Percentiles rank a stretch among this genome's conserved stretches.
phyloP scores from a whole-genome alignment of 176 grass and related monocot species.

The Carex littledalei region DNA sequence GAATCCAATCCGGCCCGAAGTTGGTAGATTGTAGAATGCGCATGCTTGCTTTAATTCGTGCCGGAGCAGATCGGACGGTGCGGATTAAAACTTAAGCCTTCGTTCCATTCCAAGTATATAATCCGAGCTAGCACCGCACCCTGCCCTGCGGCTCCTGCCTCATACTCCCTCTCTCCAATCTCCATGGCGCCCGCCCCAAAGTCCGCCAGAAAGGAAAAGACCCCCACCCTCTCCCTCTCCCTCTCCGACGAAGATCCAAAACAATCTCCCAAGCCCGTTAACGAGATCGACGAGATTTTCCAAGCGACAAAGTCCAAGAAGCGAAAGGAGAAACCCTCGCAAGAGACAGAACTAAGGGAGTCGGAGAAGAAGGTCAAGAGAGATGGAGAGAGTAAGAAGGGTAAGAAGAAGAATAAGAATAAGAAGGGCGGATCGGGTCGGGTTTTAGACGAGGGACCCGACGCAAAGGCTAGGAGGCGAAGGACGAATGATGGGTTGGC shows the following conservation, averaged over 20 bases:
- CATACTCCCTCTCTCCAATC: not conserved
- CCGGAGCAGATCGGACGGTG: no score
- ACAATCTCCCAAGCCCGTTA: slow-evolving; percentile 38
- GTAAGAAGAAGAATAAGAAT: slow-evolving; percentile 22
- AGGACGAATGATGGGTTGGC: slow-evolving; percentile 52
- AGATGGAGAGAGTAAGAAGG: slow-evolving; percentile 22
- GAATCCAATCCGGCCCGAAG: no score
- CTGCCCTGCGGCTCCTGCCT: not conserved
- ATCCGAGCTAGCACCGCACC: no score
- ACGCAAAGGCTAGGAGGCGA: slow-evolving; percentile 40
- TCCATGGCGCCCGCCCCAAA: slow-evolving; percentile 18
- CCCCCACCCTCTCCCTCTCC: no score
- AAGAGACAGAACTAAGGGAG: slow-evolving; percentile 16
- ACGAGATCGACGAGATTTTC: slow-evolving; percentile 87
- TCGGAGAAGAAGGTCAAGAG: not conserved
- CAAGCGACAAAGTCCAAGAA: slow-evolving; percentile 41
- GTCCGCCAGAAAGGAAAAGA: not conserved
- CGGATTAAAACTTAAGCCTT: no score
- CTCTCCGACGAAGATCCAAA: no score
- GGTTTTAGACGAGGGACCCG: slow-evolving; percentile 23
- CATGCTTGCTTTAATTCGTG: no score
- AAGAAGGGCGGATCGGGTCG: slow-evolving; percentile 10
- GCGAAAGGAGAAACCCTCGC: slow-evolving; percentile 17
- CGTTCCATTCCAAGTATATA: no score
- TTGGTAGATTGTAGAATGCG: no score